Evolutionary conservation across 257 asterid genomes (phyloP).

Genomic region (Solanum etuberosum): DNA sequence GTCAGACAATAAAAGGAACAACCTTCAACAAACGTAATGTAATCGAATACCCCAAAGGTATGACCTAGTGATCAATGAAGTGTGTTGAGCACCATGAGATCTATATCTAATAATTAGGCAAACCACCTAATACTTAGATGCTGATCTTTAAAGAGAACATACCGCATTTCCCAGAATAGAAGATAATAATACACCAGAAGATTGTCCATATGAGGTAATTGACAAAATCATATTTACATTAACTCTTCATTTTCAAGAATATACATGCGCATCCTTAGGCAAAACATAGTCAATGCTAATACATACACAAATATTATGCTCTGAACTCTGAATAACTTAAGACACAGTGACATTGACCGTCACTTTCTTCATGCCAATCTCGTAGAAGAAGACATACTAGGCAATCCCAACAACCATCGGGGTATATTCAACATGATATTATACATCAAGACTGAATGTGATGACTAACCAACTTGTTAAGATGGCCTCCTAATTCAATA

Average conservation of each 20-base stretch:
- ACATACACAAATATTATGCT: neutral
- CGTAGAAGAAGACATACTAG: neutral
- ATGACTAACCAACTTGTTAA: neutral
- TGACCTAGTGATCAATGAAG: neutral
- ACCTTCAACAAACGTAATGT: neutral
- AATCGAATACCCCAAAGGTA: neutral
- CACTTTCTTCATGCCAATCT: neutral
- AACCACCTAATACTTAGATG: neutral
- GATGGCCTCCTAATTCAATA: neutral
- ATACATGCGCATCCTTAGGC: neutral
- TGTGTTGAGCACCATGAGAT: neutral
- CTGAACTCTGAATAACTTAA: neutral
- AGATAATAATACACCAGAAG: neutral
- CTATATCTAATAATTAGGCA: neutral
- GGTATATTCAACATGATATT: neutral
- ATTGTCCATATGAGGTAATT: neutral
- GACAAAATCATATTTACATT: neutral
- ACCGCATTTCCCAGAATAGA: neutral
- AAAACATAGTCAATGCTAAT: neutral
- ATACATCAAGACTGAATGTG: neutral
- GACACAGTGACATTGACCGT: neutral
- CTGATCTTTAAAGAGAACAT: neutral
- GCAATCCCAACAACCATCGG: neutral
- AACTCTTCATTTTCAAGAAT: neutral
- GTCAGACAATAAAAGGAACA: too few species aligned